phyloP scores from a whole-genome alignment of 2,329 filamentous ascomycete species.

The Aspergillus sclerotialis region DNA sequence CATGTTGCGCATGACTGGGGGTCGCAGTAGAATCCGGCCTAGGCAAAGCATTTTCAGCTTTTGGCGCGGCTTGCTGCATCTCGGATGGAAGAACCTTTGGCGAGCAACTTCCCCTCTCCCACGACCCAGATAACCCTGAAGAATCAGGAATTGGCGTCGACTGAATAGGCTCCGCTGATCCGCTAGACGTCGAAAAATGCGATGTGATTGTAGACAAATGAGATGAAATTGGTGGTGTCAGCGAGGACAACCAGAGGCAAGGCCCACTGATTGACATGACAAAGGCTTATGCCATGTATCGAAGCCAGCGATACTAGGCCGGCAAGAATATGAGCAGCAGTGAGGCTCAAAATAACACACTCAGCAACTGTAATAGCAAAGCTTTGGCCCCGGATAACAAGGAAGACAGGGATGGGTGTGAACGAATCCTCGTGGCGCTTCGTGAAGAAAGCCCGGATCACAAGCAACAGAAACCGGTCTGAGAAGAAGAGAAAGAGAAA shows the following conservation, averaged over 20 bases:
- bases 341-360: background rate
- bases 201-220: slow-evolving; percentile 22
- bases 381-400: slow-evolving; percentile 8
- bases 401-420: slow-evolving; percentile 21
- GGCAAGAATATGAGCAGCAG: background rate
- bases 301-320: background rate
- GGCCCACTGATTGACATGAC: slow-evolving; percentile 32
- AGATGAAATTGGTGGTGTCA: slow-evolving; percentile 23
- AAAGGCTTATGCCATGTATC: slow-evolving; percentile 11
- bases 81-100: slow-evolving; percentile 10
- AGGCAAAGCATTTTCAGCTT: slow-evolving; percentile 23
- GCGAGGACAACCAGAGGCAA: slow-evolving; percentile 28
- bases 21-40: slow-evolving; percentile 7
- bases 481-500: slow-evolving; percentile 8
- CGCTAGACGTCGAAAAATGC: slow-evolving; percentile 18
- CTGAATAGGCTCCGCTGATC: slow-evolving; percentile 18
- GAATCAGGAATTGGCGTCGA: slow-evolving; percentile 14
- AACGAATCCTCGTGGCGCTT: slow-evolving; percentile 21
- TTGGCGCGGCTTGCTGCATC: slow-evolving; percentile 20
- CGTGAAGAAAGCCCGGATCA: slow-evolving; percentile 18
- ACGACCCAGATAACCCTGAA: slow-evolving; percentile 13
- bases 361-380: background rate
- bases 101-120: slow-evolving; percentile 14
- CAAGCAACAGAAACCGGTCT: slow-evolving; percentile 7
- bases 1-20: slow-evolving; percentile 9